Conservation (phyloP, 768 basidiomycete genomes). For the Holtermannia corniformis region DNA sequence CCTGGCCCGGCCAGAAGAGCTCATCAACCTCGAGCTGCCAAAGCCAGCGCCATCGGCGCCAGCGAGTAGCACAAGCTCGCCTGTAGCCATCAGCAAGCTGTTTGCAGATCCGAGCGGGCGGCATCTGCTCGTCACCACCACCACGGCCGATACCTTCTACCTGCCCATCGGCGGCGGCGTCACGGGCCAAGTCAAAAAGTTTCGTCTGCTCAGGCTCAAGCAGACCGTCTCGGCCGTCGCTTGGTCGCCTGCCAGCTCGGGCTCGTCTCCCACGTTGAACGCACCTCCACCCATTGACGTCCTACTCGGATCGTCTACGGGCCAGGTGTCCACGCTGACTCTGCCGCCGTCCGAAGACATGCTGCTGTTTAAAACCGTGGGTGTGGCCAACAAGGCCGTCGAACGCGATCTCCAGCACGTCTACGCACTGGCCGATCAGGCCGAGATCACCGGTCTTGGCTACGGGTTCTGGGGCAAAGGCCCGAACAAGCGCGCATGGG, state of each 20-base stretch:
- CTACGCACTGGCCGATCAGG: constrained; percentile 58
- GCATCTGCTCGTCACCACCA: constrained; percentile 77
- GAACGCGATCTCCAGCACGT: constrained; percentile 42
- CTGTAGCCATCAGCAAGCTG: constrained; percentile 58
- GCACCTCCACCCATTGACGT: constrained; percentile 63
- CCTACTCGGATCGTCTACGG: constrained; percentile 74
- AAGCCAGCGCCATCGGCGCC: constrained; percentile 51
- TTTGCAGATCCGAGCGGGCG: constrained; percentile 89
- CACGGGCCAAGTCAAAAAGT: constrained; percentile 53
- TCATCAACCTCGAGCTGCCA: constrained; percentile 58
- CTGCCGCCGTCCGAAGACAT: constrained; percentile 83
- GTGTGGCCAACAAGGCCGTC: constrained; percentile 28
- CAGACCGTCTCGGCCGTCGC: constrained; percentile 83
- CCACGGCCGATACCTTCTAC: constrained; percentile 89
- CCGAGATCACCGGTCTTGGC: constrained; percentile 73
- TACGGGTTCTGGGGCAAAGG: constrained; percentile 61
- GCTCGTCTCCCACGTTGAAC: constrained; percentile 12
- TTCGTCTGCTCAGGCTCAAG: constrained; percentile 65
- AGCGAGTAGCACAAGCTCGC: neutral
- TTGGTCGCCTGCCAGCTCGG: constrained; percentile 56
- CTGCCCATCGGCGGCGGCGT: constrained; percentile 48
- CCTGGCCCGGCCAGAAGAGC: constrained; percentile 73
- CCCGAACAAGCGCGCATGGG: constrained; percentile 45
- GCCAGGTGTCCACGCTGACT: constrained; percentile 70
- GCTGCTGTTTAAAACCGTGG: constrained; percentile 52